Evolutionary conservation across 108 stramenopile genomes (phyloP).

Genomic region (Nitzschia sp.): DNA sequence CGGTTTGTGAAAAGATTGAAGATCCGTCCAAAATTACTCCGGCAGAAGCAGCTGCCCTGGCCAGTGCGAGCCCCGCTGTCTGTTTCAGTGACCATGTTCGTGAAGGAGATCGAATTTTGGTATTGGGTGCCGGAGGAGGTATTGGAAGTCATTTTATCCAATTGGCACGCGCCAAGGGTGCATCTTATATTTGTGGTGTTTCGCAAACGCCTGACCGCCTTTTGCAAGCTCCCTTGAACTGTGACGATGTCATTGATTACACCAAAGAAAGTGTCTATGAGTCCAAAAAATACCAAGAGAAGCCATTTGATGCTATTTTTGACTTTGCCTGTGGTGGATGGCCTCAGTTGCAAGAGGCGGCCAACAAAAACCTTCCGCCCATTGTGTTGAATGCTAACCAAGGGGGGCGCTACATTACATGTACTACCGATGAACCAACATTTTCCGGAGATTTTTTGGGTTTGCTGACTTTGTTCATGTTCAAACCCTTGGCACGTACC

Average conservation of each 20-base stretch:
- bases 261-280: constrained; percentile 43
- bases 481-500: constrained; percentile 51
- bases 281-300: constrained; percentile 38
- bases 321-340: constrained; percentile 66
- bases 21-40: constrained; percentile 23
- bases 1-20: constrained; percentile 51
- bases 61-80: constrained; percentile 44
- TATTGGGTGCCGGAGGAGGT: constrained; percentile 66
- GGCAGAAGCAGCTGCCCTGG: constrained; percentile 56
- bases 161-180: constrained; percentile 36
- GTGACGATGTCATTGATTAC: constrained; percentile 53
- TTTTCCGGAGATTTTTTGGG: constrained; percentile 43
- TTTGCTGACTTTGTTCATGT: constrained; percentile 44
- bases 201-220: constrained; percentile 42
- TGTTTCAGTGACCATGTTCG: constrained; percentile 43
- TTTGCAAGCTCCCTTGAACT: constrained; percentile 41
- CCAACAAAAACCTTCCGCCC: constrained; percentile 4
- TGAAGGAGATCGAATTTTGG: constrained; percentile 50
- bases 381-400: constrained; percentile 52
- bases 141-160: constrained; percentile 57
- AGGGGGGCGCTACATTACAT: constrained; percentile 59
- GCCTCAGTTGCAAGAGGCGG: constrained; percentile 31
- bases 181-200: constrained; percentile 49
- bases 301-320: constrained; percentile 67
- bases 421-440: constrained; percentile 47